Evolutionary conservation across 495 filamentous ascomycete genomes (phyloP).

Genomic region (Aspergillus cavernicola): DNA sequence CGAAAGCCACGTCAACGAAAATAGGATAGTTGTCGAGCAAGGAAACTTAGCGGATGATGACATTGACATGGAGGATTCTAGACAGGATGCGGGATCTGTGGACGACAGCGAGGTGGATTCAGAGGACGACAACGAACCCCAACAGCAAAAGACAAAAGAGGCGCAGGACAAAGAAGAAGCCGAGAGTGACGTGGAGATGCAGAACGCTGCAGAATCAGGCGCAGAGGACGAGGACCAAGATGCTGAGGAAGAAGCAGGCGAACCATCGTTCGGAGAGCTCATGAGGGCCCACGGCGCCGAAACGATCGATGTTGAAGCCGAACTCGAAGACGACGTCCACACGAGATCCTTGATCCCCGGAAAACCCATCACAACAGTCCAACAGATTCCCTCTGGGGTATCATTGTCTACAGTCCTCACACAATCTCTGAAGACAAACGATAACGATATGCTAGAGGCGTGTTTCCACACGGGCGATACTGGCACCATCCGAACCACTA

Average conservation of each 20-base stretch:
- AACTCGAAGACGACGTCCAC: constrained; percentile 40
- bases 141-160: constrained; percentile 36
- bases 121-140: constrained; percentile 37
- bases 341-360: constrained; percentile 37
- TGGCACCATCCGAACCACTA: constrained; percentile 74
- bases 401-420: constrained; percentile 87
- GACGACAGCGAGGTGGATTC: constrained; percentile 34
- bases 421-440: constrained; percentile 89
- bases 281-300: constrained; percentile 65
- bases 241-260: constrained; percentile 48
- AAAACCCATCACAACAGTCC: constrained; percentile 36
- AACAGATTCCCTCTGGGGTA: constrained; percentile 64
- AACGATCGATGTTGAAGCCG: constrained; percentile 71
- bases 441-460: constrained; percentile 80
- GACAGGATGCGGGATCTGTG: constrained; percentile 32
- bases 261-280: constrained; percentile 86
- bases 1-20: constrained; percentile 68
- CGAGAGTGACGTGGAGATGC: constrained; percentile 44
- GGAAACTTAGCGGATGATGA: constrained; percentile 41
- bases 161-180: constrained; percentile 25
- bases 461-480: constrained; percentile 78
- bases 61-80: constrained; percentile 49
- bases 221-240: constrained; percentile 30
- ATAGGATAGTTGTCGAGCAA: constrained; percentile 59
- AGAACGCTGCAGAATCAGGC: constrained; percentile 33